Evolutionary conservation across 2,329 filamentous ascomycete species (phyloP), one percentile per base, ranked within the genome.

Genomic region (Fonsecaea erecta): DNA sequence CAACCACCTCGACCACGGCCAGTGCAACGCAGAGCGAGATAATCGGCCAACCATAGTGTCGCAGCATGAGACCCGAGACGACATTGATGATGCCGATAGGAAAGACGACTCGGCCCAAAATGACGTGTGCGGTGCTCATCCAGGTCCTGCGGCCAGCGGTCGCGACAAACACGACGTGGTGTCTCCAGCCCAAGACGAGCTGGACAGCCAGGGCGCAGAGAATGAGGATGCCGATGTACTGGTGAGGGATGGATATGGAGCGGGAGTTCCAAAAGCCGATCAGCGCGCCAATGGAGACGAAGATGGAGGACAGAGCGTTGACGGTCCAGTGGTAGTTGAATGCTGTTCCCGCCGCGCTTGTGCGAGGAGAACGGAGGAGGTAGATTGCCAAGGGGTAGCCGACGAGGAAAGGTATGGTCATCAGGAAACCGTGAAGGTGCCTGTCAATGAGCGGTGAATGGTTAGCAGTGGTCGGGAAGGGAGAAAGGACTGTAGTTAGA

Each of bases 141-240:
- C 57, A 68, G 28, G 54, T 73, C 65, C 57, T 68, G 59, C 58
- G 56, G 28, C 61, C 58, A 28, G 54, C 37, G 24, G n/a, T 46
- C 16, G 62, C 40, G 21, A 60, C 21, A 52, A 75, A 79, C 57
- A 77, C 68, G 30, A 74, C 64, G 69, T 80, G 78, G 62, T 80
- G 77, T 57, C 75, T 72, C 52, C 77, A 73, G 16, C 79, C 79
- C n/a, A 79, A 72, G 4, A 74, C 70, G 64, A 76, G 74, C 63
- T 81, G 79, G 7, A 75, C 62, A 30, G 76, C 67, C 8, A 78
- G 68, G 0, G 66, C 71, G 51, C 75, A 68, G 28, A 78, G 70
- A 28, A 80, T 66, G 43, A 81, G 53, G 51, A 83, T 76, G 26
- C 81, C 81, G 60, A 82, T 63, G 68, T 83, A 76, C 67, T 84